A percentile compares a stretch with the other conserved stretches of the same genome.
phyloP scores from a whole-genome alignment of 2,329 filamentous ascomycete species.

The Bretziella fagacearum region DNA sequence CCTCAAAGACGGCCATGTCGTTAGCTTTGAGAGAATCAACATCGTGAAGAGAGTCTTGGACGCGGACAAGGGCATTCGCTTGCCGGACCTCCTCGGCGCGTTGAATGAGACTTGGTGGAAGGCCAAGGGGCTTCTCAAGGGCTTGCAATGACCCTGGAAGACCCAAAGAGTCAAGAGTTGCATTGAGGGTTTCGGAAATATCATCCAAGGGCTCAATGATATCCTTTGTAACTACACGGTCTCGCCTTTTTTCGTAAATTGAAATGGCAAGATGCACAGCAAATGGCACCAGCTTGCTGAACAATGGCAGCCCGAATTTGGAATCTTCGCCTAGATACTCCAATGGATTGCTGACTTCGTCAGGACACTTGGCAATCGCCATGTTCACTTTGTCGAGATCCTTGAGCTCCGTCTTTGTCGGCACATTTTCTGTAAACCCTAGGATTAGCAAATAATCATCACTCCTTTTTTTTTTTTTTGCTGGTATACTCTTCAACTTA shows the following conservation, averaged over 20 bases:
- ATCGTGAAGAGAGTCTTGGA: constrained; percentile 69
- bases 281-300: constrained; percentile 84
- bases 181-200: constrained; percentile 64
- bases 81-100: constrained; percentile 91
- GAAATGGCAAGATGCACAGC: constrained; percentile 88
- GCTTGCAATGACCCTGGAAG: constrained; percentile 87
- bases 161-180: constrained; percentile 64
- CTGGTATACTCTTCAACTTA: constrained; percentile 22
- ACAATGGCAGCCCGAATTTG: constrained; percentile 70
- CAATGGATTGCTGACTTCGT: constrained; percentile 65
- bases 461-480: background rate
- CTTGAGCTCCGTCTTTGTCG: constrained; percentile 74
- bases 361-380: constrained; percentile 63
- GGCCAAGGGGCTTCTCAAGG: constrained; percentile 78
- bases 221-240: constrained; percentile 75
- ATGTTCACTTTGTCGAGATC: constrained; percentile 75
- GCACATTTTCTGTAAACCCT: constrained; percentile 46
- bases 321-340: constrained; percentile 63
- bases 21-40: constrained; percentile 76
- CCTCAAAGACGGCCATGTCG: constrained; percentile 62
- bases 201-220: constrained; percentile 73
- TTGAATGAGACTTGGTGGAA: constrained; percentile 69
- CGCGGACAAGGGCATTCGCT: constrained; percentile 62
- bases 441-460: background rate
- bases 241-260: constrained; percentile 82